Evolutionary conservation across 2,329 filamentous ascomycete species (phyloP).

Genomic region (Beauveria sp.): DNA sequence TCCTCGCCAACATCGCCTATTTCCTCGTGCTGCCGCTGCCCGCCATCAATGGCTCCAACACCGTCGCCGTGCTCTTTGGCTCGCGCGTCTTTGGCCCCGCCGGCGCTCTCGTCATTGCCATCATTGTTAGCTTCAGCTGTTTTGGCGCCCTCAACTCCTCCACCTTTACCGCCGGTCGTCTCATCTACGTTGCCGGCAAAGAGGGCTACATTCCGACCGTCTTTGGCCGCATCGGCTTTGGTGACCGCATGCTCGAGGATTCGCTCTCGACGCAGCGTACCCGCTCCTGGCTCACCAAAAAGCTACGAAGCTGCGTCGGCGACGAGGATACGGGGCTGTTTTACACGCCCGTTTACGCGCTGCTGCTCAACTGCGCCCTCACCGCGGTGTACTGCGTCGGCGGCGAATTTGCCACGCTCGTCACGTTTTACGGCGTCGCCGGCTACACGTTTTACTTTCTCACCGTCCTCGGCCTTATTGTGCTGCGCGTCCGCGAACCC

Average conservation of each 20-base stretch:
- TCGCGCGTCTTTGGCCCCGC: slow-evolving; percentile 78
- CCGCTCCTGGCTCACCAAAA: slow-evolving; percentile 50
- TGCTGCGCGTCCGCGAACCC: slow-evolving; percentile 81
- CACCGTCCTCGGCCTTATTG: slow-evolving; percentile 85
- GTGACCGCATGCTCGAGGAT: slow-evolving; percentile 30
- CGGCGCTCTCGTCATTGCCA: slow-evolving; percentile 75
- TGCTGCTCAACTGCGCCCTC: slow-evolving; percentile 69
- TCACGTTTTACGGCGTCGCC: slow-evolving; percentile 96
- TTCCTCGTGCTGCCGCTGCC: slow-evolving; percentile 82
- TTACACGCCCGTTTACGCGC: slow-evolving; percentile 89
- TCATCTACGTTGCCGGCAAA: slow-evolving; percentile 90
- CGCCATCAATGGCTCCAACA: slow-evolving; percentile 80
- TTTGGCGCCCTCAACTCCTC: slow-evolving; percentile 92
- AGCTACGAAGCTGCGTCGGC: slow-evolving; percentile 56
- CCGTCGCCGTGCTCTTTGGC: slow-evolving; percentile 92
- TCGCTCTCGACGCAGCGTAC: slow-evolving; percentile 37
- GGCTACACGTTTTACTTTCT: slow-evolving; percentile 97
- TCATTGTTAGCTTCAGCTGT: slow-evolving; percentile 85
- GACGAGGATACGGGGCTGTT: slow-evolving; percentile 76
- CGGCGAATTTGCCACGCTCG: slow-evolving; percentile 82
- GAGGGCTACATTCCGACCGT: slow-evolving; percentile 84
- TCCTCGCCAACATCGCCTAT: slow-evolving; percentile 87
- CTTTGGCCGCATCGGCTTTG: slow-evolving; percentile 75
- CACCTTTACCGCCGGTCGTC: slow-evolving; percentile 83
- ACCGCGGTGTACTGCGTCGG: slow-evolving; percentile 73